Evolutionary conservation across 768 basidiomycete genomes (phyloP), one percentile per base, ranked within the genome.

Genomic region (Suillus subluteus): DNA sequence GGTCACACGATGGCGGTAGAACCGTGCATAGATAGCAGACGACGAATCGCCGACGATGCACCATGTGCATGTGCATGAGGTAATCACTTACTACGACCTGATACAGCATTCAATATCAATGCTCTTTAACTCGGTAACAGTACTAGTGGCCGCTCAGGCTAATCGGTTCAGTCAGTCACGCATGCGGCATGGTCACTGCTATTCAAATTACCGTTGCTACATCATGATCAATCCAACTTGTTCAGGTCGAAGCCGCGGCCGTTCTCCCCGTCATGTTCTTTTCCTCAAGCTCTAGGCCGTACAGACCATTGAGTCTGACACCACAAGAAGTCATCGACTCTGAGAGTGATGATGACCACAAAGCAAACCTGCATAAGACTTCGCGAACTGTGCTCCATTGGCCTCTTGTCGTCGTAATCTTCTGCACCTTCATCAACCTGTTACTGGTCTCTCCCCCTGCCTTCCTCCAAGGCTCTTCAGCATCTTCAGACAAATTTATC

Each of bases 391-490:
- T 21, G 32, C 6, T 56, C 21, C 32, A 35, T 13, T 56, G 32
- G 55, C 55, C 55, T 35, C 55, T 56, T 35, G 32, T 35, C 55
- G 11, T 56, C 21, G 32, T 56, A 56, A 56, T 56, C 32, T 35
- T 56, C 18, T 56, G 54, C 54, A 56, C 32, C 5, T 35, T 56
- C 32, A 11, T 55, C 18, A 56, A 56, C 21, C 32, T 56, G 11
- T 56, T 56, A 1, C 30, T 56, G 11, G 54, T 56, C 32, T 54
- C 16, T 18, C 9, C 30, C 30, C 30, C 52, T 18, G 16, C 30
- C 16, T 54, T 32, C 18, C 52, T 35, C 54, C 54, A 35, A 56
- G 6, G 11, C 2, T 56, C 54, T 16, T 55, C 32, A 6, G 5
- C 6, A 12, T 56, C 30, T 35, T 12, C 32, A 12, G 32, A 56